Evolutionary conservation across 768 basidiomycete species (phyloP).

Genomic region (Kwoniella europaea): DNA sequence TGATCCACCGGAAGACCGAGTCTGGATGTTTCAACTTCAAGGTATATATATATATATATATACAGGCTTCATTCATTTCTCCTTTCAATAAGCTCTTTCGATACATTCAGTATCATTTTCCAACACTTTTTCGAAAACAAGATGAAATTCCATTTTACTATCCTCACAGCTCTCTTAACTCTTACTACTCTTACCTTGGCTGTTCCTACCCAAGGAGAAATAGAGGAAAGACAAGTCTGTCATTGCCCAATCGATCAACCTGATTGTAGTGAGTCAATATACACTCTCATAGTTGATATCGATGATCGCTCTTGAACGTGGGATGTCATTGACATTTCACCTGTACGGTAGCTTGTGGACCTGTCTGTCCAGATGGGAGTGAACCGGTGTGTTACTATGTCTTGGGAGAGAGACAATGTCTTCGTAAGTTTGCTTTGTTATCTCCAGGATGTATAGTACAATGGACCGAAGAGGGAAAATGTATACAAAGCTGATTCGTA

Average conservation of each 20-base stretch:
- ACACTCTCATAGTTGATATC: not conserved
- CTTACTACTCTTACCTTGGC: not conserved
- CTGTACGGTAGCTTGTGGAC: not conserved
- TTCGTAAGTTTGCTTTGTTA: slow-evolving; percentile 1
- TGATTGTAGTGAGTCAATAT: not conserved
- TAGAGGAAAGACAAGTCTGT: slow-evolving; percentile 4
- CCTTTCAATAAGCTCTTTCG: too few species aligned
- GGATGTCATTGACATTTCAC: too few species aligned
- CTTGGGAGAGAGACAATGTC: not conserved
- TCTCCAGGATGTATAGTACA: too few species aligned
- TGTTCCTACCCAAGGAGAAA: not conserved
- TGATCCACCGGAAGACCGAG: too few species aligned
- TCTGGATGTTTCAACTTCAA: too few species aligned
- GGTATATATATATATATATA: too few species aligned
- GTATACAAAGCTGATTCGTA: not conserved
- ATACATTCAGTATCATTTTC: not conserved
- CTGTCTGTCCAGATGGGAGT: not conserved
- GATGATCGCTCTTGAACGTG: too few species aligned
- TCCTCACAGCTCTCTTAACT: not conserved
- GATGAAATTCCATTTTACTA: not conserved
- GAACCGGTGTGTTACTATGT: slow-evolving; percentile 6
- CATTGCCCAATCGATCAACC: slow-evolving; percentile 12
- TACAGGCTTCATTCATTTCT: too few species aligned
- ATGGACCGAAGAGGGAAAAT: too few species aligned
- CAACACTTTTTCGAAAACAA: not conserved